Evolutionary conservation across 148 eudicot genomes (phyloP), one percentile per base, ranked within the genome.

Genomic region (Selenicereus undatus): DNA sequence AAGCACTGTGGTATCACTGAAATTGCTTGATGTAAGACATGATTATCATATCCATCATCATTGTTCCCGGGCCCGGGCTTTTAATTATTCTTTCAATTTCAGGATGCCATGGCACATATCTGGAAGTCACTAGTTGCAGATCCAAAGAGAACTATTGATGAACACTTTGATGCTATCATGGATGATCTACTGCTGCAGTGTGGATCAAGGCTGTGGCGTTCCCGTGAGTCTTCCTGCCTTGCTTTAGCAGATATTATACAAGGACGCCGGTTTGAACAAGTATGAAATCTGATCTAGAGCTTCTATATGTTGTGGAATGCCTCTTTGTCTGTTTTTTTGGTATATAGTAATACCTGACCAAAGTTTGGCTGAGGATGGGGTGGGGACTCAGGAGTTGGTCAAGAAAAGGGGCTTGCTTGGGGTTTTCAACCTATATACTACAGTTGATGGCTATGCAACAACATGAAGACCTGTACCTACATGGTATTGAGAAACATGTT

Each of bases 101-200:
- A 95, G 99, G 99, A 95, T 92, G 91, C 99, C 39, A 95, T 95
- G 99, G 85, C 90, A 73, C 99, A 95, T 88, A 93, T 95, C 76
- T 95, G 99, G 99, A 95, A 91, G 87, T 91, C 99, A 45, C 89
- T 93, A 75, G 93, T 95, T 77, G 90, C 92, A 29, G 97, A 95
- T 86, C 82, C 99, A 21, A 93, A 95, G 84, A 89, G 76, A 80
- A 88, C 97, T 42, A 90, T 92, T 82, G 99, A 95, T 77, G 95
- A 92, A 77, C 87, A 90, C 79, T 81, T 91, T 74, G 97, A 93
- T 84, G 85, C 87, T 82, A 92, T 95, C 54, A 78, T 93, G 43
- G 97, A 95, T 74, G 97, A 95, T 89, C 83, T 95, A 77, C 82
- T 95, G 81, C 73, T 73, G 62, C 97, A 95, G 83, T 91, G 94